A percentile compares a stretch with the other conserved stretches of the same genome.
Conservation (phyloP, 768 basidiomycete genomes). For the Tylopilus plumbeoviolaceoides region DNA sequence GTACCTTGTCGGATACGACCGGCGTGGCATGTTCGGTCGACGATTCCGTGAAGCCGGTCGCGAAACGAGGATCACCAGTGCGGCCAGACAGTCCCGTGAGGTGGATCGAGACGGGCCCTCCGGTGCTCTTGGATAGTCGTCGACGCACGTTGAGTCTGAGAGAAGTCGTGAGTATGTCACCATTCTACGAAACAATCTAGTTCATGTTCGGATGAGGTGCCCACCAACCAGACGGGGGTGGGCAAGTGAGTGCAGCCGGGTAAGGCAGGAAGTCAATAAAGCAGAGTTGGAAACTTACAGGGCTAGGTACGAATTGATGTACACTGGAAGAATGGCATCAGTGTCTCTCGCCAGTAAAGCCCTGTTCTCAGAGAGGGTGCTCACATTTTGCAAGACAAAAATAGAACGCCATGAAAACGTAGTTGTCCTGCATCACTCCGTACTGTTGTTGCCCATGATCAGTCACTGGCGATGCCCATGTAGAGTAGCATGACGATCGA, state of each 20-base stretch:
- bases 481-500: neutral
- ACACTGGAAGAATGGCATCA: conserved; percentile 34
- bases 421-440: conserved; percentile 49
- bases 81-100: conserved; percentile 34
- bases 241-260: neutral
- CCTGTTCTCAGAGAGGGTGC: conserved; percentile 11
- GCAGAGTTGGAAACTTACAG: conserved; percentile 20
- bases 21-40: neutral
- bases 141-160: conserved; percentile 45
- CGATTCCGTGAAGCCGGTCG: neutral
- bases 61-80: conserved; percentile 4
- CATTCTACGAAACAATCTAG: neutral
- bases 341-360: neutral
- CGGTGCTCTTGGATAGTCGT: conserved; percentile 32
- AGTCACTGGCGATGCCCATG: neutral
- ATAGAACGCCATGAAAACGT: conserved; percentile 53
- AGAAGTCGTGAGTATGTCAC: neutral
- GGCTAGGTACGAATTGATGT: conserved; percentile 55
- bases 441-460: conserved; percentile 30
- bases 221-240: no score
- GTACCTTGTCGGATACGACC: neutral
- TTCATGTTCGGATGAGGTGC: no score
- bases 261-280: neutral
- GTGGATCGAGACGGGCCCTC: conserved; percentile 40
- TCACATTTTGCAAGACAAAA: conserved; percentile 50